Conservation (phyloP, 1,284 basidiomycete species). For the Tausonia pullulans region DNA sequence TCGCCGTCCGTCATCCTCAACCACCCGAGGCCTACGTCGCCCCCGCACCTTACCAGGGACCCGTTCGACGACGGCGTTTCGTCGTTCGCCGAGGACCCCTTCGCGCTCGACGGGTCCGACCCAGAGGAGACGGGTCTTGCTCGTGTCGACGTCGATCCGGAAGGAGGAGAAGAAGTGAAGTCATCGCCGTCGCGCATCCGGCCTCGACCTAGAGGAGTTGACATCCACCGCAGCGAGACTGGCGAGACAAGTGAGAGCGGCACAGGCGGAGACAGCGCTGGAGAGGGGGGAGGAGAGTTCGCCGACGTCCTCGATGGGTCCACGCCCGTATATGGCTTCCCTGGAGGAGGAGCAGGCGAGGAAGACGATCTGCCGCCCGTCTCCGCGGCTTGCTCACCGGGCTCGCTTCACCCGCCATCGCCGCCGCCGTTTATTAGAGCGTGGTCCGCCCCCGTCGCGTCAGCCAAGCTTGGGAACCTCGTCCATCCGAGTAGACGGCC, state of each 20-base stretch:
- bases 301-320: neutral
- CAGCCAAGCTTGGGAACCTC: constrained; percentile 11
- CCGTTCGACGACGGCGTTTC: constrained; percentile 25
- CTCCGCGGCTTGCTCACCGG: no score
- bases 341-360: no score
- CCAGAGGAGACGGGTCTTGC: neutral
- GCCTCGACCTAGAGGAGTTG: no score
- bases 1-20: neutral
- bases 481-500: constrained; percentile 13
- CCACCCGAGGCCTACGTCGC: neutral
- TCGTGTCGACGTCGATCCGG: constrained; percentile 3
- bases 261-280: constrained; percentile 3
- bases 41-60: constrained; percentile 20
- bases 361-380: no score
- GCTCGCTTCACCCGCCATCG: neutral
- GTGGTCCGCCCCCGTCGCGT: constrained; percentile 14
- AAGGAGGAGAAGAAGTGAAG: constrained; percentile 11
- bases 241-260: constrained; percentile 1
- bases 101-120: constrained; percentile 18
- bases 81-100: constrained; percentile 28
- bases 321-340: no score
- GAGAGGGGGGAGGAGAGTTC: neutral
- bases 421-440: constrained; percentile 15
- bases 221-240: neutral
- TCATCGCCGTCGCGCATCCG: constrained; percentile 12